Conservation (phyloP, 1,139 yeast genomes). For the Taphrina flavorubra region DNA sequence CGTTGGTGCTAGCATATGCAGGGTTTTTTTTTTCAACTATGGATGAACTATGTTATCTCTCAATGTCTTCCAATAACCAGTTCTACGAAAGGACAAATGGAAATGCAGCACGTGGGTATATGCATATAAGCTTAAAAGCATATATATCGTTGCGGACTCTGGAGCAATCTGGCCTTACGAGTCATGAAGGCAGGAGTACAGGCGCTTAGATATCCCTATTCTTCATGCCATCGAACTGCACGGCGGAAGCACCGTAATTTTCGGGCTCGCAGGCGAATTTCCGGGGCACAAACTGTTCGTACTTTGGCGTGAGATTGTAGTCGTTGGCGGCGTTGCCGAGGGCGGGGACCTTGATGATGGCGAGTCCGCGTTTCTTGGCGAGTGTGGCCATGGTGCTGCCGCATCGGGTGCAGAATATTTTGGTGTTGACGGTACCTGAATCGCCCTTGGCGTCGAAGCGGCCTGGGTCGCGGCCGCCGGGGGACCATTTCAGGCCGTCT, state of each 20-base stretch:
- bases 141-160: no score
- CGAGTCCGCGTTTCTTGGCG: constrained; percentile 10
- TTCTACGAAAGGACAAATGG: no score
- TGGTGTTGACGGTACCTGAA: constrained; percentile 16
- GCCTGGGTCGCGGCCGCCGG: constrained; percentile 15
- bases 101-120: no score
- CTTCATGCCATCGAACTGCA: constrained; percentile 19
- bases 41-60: no score
- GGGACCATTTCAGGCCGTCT: constrained; percentile 8
- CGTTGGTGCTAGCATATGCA: no score
- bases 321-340: constrained; percentile 7
- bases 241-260: constrained; percentile 10
- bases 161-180: no score
- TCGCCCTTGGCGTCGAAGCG: constrained; percentile 15
- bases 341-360: constrained; percentile 17
- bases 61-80: no score
- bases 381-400: constrained; percentile 17
- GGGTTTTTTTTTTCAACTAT: no score
- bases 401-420: constrained; percentile 9
- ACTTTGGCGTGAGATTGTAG: constrained; percentile 19
- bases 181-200: no score
- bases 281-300: constrained; percentile 20
- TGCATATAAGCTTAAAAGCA: no score
- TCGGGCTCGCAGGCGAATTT: constrained; percentile 23
- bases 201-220: neutral